Conservation (phyloP, 2,329 filamentous ascomycete species). For the Claviceps monticola region DNA sequence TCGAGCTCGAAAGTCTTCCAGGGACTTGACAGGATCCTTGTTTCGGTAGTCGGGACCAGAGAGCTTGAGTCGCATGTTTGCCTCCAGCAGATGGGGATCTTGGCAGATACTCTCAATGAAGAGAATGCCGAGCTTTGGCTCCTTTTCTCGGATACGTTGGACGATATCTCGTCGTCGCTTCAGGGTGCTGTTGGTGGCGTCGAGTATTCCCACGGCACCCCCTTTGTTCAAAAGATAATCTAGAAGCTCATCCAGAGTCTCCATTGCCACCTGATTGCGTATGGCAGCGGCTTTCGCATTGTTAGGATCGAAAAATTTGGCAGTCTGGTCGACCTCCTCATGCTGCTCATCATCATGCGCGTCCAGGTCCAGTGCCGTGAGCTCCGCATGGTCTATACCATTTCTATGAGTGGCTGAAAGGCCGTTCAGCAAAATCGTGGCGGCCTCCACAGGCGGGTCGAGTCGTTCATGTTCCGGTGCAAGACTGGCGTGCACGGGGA, state of each 20-base stretch:
- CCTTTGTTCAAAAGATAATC: conserved; percentile 74
- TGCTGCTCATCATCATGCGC: conserved; percentile 12
- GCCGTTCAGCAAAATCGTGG: conserved; percentile 45
- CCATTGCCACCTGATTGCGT: conserved; percentile 81
- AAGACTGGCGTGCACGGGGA: conserved; percentile 20
- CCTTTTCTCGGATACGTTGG: conserved; percentile 65
- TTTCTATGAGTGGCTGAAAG: conserved; percentile 20
- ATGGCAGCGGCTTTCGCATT: conserved; percentile 72
- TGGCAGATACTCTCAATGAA: conserved; percentile 93
- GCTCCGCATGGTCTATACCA: conserved; percentile 20
- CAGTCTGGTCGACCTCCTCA: conserved; percentile 66
- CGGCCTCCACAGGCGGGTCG: conserved; percentile 36
- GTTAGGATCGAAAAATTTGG: conserved; percentile 83
- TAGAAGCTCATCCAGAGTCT: conserved; percentile 81
- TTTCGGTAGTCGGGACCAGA: conserved; percentile 92
- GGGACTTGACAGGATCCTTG: conserved; percentile 73
- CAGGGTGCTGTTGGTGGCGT: conserved; percentile 93
- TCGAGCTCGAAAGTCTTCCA: conserved; percentile 84
- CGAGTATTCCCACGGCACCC: conserved; percentile 86
- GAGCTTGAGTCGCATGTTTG: conserved; percentile 93
- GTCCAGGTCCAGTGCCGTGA: conserved; percentile 24
- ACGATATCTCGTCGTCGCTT: conserved; percentile 73
- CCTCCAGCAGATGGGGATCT: conserved; percentile 71
- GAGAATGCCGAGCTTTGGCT: conserved; percentile 78
- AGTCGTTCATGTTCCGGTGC: conserved; percentile 22